Conservation (phyloP, 2,329 filamentous ascomycete species). For the Pseudogymnoascus sp. region DNA sequence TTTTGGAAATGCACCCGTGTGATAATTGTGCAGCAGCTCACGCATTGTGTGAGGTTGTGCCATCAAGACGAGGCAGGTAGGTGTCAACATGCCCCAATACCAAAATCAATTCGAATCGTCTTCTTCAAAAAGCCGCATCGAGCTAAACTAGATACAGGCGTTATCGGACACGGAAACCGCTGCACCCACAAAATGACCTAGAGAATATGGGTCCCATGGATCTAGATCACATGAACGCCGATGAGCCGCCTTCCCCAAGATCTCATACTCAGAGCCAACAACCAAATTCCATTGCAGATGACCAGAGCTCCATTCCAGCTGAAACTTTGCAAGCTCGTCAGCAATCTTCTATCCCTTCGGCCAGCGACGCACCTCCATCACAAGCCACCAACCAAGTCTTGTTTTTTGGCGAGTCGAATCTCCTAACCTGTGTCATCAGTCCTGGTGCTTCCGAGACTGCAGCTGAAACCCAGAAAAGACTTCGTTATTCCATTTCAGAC, state of each 20-base stretch:
- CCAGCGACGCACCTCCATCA: not conserved
- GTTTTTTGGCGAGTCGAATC: constrained; percentile 11
- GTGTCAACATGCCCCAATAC: constrained; percentile 11
- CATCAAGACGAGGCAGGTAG: constrained; percentile 39
- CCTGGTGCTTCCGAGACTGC: constrained; percentile 29
- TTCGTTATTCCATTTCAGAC: constrained; percentile 31
- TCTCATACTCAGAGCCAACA: not conserved
- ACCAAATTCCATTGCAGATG: not conserved
- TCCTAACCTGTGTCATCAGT: constrained; percentile 33
- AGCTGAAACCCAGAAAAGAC: constrained; percentile 20
- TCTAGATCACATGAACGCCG: not conserved
- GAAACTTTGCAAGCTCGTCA: not conserved
- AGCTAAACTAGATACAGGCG: not conserved
- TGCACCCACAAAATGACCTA: not conserved
- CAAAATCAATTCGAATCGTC: not conserved
- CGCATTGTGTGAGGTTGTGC: constrained; percentile 35
- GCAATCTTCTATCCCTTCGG: not conserved
- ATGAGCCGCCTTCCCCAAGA: not conserved
- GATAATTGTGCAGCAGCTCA: constrained; percentile 34
- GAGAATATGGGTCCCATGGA: not conserved
- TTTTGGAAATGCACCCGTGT: constrained; percentile 38
- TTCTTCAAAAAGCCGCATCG: not conserved
- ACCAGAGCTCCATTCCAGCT: not conserved
- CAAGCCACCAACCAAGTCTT: not conserved
- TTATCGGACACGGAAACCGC: not conserved